Conservation (phyloP, 495 filamentous ascomycete genomes). For the Cudoniella acicularis region DNA sequence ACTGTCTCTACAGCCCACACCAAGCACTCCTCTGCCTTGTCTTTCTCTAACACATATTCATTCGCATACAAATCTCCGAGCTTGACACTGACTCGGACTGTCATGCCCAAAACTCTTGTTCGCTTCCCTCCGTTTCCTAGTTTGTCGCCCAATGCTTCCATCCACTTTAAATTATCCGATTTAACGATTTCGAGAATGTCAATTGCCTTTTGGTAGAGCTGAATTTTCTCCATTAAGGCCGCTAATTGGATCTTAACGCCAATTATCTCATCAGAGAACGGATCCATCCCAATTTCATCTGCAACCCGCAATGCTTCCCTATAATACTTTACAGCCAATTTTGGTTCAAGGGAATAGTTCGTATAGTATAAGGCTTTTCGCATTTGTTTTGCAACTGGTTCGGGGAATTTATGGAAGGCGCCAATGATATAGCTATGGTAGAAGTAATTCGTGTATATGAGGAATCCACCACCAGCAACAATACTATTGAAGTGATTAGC, state of each 20-base stretch:
- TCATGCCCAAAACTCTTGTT: slow-evolving; percentile 66
- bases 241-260: slow-evolving; percentile 84
- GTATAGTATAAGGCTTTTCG: slow-evolving; percentile 86
- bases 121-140: slow-evolving; percentile 58
- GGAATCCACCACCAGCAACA: slow-evolving; percentile 42
- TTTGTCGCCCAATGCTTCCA: slow-evolving; percentile 48
- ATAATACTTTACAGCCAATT: slow-evolving; percentile 76
- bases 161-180: slow-evolving; percentile 57
- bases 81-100: slow-evolving; percentile 72
- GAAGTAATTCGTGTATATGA: slow-evolving; percentile 56
- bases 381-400: slow-evolving; percentile 71
- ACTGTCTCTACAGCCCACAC: slow-evolving; percentile 80
- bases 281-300: slow-evolving; percentile 70
- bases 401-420: slow-evolving; percentile 74
- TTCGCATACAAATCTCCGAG: slow-evolving; percentile 73
- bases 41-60: slow-evolving; percentile 53
- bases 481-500: slow-evolving; percentile 36
- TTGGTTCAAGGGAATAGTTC: slow-evolving; percentile 66
- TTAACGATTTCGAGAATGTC: slow-evolving; percentile 69
- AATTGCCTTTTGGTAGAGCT: slow-evolving; percentile 60
- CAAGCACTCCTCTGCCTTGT: slow-evolving; percentile 67
- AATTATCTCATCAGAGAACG: slow-evolving; percentile 82
- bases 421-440: slow-evolving; percentile 62
- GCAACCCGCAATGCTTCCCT: slow-evolving; percentile 68
- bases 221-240: slow-evolving; percentile 70